Evolutionary conservation across 1,284 basidiomycete species (phyloP), one percentile per base, ranked within the genome.

Genomic region (Heliocybe sulcata): DNA sequence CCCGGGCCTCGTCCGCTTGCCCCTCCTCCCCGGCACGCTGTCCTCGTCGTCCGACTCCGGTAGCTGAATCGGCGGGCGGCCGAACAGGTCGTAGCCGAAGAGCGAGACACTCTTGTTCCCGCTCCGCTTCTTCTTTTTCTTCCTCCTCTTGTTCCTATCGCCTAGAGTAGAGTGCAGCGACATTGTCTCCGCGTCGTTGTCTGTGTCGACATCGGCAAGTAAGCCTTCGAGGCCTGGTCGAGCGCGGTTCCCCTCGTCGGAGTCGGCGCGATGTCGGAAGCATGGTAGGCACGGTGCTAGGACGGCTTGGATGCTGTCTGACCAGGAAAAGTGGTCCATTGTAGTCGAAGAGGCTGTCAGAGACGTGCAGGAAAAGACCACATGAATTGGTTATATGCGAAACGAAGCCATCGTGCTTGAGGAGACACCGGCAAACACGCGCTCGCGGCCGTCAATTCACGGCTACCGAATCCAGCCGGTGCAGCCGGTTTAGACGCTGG

Each of bases 111-210:
- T 62, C 60, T 74, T 72, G 8, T 58, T 61, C 64, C 60, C 63
- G 0, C 68, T 66, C 57, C 71, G 72, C 22, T 64, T 61, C 57
- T 66, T 67, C 49, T 62, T n/a, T n/a, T n/a, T 67, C 52, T 62
- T 68, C 52, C 71, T 68, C 9, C 71, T 62, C 11, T 64, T 62
- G 9, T 62, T 38, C 19, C 65, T 61, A 6, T 67, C 64, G 8
- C 81, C 83, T 6, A 80, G 63, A 62, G 85, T 83, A 2, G 85
- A 85, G 64, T 87, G 83, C 33, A 88, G 65, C 0, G 85, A 87
- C 54, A 85, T 73, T 14, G 77, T 75, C 60, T 84, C 82, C 12
- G 75, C 80, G 57, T 85, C 85, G 20, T 69, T 69, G 58, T 80
- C 77, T 0, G 72, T 72, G 68, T 64, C 62, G n/a, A 69, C 62